Conservation (phyloP, 1,139 yeast genomes). For the Candida sanyaensis region DNA sequence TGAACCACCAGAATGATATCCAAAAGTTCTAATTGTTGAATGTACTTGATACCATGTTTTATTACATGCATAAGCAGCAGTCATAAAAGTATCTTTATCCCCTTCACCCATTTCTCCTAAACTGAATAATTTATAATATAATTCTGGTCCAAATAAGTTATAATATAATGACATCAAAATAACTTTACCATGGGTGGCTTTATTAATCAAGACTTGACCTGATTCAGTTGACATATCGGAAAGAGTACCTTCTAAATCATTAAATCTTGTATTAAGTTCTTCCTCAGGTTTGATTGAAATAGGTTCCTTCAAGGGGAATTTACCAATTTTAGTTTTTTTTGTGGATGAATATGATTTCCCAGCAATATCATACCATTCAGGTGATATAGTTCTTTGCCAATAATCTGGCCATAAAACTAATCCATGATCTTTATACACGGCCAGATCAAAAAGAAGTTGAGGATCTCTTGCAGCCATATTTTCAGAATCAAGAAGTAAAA, state of each 20-base stretch:
- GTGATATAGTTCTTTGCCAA: conserved; percentile 75
- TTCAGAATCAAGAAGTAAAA: conserved; percentile 44
- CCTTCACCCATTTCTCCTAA: conserved; percentile 68
- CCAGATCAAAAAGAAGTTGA: conserved; percentile 47
- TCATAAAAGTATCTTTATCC: conserved; percentile 63
- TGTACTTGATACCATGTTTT: conserved; percentile 51
- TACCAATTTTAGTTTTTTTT: conserved; percentile 23
- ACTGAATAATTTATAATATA: conserved; percentile 55
- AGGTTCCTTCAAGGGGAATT: conserved; percentile 18
- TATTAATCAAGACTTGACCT: conserved; percentile 58
- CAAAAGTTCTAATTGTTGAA: conserved; percentile 25
- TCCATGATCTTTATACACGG: conserved; percentile 57
- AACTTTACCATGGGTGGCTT: conserved; percentile 53
- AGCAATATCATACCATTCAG: conserved; percentile 65
- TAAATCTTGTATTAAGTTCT: conserved; percentile 29
- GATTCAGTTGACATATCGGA: conserved; percentile 64
- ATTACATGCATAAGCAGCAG: conserved; percentile 48
- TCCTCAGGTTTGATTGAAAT: conserved; percentile 11
- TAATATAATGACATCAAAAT: conserved; percentile 54
- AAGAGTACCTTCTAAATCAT: conserved; percentile 55
- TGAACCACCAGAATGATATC: conserved; percentile 18
- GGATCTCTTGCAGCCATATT: conserved; percentile 39
- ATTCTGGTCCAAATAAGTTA: conserved; percentile 57
- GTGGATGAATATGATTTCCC: conserved; percentile 34
- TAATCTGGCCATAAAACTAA: conserved; percentile 81